Evolutionary conservation across 208 protist genomes (phyloP), one percentile per base, ranked within the genome.

Genomic region (Trypanosoma rangeli): DNA sequence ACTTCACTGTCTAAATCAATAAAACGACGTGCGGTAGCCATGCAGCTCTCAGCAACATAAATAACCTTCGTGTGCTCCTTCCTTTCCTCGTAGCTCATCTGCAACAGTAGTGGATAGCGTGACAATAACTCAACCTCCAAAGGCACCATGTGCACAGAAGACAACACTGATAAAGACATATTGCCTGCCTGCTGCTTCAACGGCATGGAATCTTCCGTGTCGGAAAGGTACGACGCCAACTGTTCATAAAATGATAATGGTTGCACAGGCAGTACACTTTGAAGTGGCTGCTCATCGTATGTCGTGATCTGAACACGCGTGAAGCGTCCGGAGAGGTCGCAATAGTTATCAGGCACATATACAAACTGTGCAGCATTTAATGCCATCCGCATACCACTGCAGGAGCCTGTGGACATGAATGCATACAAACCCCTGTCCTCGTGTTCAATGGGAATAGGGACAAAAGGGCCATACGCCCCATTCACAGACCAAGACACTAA

Each of bases 401-500:
- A 88, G 33, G 79, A 84, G 42, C 89, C 87, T 29, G 89, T 94
- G n/a, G 92, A 97, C 0, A 78, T 85, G 70, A 94, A 97, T 29
- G 87, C 86, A 70, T 82, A 89, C 18, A 97, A 71, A 35, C 44
- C 57, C 15, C 68, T 62, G 20, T 88, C 80, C 22, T 52, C 66
- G 35, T 67, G 64, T 53, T 63, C 60, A 68, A 92, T 54, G 3
- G 92, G 92, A 58, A 97, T 86, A 4, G 89, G 59, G 3, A 95
- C 72, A 67, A 90, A 90, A n/a, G 79, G 73, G 20, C 92, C 92
- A 16, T 85, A 68, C 20, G 76, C 68, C 29, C 92, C 92, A 65
- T 97, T 90, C 44, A 93, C 78, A 26, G 92, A 97, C 89, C 92
- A 97, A 1, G 89, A 86, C 31, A 86, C 89, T 29, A 82, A 78